phyloP scores from a whole-genome alignment of 208 protist genomes.

The Sergeia podlipaevii region DNA sequence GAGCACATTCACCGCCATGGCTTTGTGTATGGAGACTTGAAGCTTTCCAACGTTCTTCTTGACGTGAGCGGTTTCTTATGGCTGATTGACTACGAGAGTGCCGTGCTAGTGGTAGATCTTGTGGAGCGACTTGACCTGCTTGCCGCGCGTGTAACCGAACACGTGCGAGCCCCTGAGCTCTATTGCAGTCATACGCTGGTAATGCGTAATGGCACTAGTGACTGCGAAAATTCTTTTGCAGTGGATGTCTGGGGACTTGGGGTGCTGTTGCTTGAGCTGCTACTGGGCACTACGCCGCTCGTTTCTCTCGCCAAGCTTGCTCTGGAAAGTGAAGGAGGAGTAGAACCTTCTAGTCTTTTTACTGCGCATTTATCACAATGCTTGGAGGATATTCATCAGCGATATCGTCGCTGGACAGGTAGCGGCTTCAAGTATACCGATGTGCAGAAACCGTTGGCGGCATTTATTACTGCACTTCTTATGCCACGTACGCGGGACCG shows the following conservation, averaged over 20 bases:
- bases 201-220: background rate
- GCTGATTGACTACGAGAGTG: constrained; percentile 35
- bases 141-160: constrained; percentile 15
- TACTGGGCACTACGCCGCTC: too few species aligned
- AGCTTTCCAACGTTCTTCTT: constrained; percentile 36
- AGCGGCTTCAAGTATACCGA: too few species aligned
- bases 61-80: constrained; percentile 16
- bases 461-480: too few species aligned
- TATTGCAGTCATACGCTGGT: too few species aligned
- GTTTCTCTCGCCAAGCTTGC: too few species aligned
- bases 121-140: background rate
- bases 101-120: background rate
- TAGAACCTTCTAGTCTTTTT: too few species aligned
- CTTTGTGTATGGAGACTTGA: constrained; percentile 37
- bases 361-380: too few species aligned
- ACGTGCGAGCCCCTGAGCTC: constrained; percentile 28
- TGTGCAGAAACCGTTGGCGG: too few species aligned
- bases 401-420: too few species aligned
- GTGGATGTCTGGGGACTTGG: constrained; percentile 39
- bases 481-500: too few species aligned
- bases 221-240: constrained; percentile 17
- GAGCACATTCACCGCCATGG: constrained; percentile 21
- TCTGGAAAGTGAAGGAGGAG: too few species aligned
- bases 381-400: too few species aligned
- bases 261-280: constrained; percentile 26